Base-by-base conservation (phyloP, 176 grass and related monocot genomes). In the Eleusine coracana region DNA sequence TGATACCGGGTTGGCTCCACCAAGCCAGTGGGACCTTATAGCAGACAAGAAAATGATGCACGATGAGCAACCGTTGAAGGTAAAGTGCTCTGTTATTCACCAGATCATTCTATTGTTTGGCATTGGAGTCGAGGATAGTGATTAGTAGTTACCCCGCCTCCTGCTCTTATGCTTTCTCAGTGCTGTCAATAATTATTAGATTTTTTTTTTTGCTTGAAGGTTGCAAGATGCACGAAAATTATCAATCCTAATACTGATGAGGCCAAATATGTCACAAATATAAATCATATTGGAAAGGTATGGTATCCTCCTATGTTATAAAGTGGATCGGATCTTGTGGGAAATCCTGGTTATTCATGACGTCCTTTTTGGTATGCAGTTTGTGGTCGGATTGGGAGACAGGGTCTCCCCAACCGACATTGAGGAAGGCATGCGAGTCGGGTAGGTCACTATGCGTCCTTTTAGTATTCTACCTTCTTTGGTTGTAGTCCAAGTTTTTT, bases 31-130 rank as follows among this genome's bases (percentile, higher is more conserved):
- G 95, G 95, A 97, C 77, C 76, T 97, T 6, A 92, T 97, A 28
- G 94, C 95, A 18, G 95, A 97, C n/a, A 97, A 97, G 16, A 90
- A 97, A 25, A 97, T 97, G 95, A 97, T 97, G 95, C 95, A 94
- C 21, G 92, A 94, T 29, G 92, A 97, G 48, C 90, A 97, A 27
- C 92, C 92, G 1, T 58, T 97, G 34, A 92, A 97, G 61, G 95
- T 97, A 91, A 31, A 31, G 2, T 31, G 31, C 31, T 31, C 31
- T 31, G 31, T 31, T 31, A 2, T 31, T 31, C 31, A 31, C 31
- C 31, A 31, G 31, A 59, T 70, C 23, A 31, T 31, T 31, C 2
- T 31, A 31, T 31, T 2, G 31, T 31, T 31, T 31, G 31, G 31
- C 31, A 31, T 31, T 31, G 31, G 31, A 31, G 31, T 1, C 31